Conservation (phyloP, 345 rosid genomes). For the Syzygium aqueum region DNA sequence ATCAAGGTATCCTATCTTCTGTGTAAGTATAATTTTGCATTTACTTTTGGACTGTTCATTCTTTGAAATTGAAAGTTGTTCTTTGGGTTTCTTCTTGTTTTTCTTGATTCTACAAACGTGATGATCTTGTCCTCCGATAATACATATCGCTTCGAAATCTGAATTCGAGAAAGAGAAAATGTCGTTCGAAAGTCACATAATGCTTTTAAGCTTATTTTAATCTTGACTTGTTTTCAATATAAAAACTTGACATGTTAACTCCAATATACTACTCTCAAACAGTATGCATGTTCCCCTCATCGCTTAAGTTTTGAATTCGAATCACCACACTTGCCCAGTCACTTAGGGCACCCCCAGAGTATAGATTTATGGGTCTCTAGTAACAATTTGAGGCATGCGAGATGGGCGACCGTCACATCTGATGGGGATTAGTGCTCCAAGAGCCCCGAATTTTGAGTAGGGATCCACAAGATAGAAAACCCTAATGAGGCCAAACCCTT, state of each 20-base stretch:
- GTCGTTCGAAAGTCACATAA: not conserved
- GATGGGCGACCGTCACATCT: not conserved
- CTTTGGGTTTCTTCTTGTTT: not conserved
- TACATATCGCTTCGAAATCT: not conserved
- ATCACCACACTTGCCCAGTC: fast-evolving
- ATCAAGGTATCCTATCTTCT: not conserved
- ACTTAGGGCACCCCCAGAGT: not conserved
- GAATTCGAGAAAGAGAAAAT: not conserved
- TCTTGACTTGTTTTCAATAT: not conserved
- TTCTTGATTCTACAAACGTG: not conserved
- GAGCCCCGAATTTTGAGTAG: not conserved
- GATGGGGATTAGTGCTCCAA: not conserved
- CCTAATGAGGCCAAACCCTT: not conserved
- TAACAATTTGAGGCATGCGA: not conserved
- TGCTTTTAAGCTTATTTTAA: not conserved
- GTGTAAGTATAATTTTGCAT: too few relatives aligned
- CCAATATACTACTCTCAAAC: not conserved
- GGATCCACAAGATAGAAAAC: not conserved
- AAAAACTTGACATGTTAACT: fast-evolving
- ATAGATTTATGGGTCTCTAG: not conserved
- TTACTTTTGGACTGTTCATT: not conserved
- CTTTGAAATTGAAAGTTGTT: not conserved
- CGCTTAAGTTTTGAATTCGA: not conserved
- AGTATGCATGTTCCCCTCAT: not conserved
- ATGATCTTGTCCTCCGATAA: not conserved